phyloP scores from a whole-genome alignment of 2,329 filamentous ascomycete species.

The Teratosphaeria viscida region DNA sequence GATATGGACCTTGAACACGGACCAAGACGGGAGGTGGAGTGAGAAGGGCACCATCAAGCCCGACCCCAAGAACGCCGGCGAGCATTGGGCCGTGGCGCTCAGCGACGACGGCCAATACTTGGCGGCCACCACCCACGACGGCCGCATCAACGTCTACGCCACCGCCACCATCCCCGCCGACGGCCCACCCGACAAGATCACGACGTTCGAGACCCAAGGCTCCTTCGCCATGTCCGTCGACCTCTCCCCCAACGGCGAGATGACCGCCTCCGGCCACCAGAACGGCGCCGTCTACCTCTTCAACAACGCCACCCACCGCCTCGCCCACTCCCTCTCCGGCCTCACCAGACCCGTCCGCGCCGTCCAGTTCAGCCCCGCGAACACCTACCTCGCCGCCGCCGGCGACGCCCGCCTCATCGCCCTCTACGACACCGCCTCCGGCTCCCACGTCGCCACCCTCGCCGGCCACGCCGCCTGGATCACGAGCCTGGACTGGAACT shows the following conservation, averaged over 20 bases:
- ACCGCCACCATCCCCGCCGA: conserved; percentile 24
- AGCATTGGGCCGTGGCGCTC: conserved; percentile 80
- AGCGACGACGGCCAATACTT: conserved; percentile 76
- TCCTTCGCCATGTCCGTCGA: conserved; percentile 87
- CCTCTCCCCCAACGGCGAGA: conserved; percentile 64
- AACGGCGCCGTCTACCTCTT: conserved; percentile 90
- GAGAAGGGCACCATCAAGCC: conserved; percentile 30
- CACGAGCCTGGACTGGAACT: conserved; percentile 82
- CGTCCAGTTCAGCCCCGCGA: conserved; percentile 78
- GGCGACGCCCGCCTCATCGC: conserved; percentile 84
- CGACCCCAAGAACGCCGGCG: conserved; percentile 51
- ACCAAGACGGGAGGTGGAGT: conserved; percentile 41
- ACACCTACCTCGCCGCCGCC: conserved; percentile 74
- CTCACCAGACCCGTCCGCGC: conserved; percentile 77
- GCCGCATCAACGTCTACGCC: conserved; percentile 84
- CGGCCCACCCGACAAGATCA: conserved; percentile 48
- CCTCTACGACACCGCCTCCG: conserved; percentile 83
- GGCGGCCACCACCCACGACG: conserved; percentile 79
- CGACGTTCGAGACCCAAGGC: conserved; percentile 82
- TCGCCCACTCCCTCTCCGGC: conserved; percentile 81
- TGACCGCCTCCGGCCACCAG: conserved; percentile 86
- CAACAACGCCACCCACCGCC: conserved; percentile 77
- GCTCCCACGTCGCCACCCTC: conserved; percentile 83
- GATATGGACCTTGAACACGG: conserved; percentile 55
- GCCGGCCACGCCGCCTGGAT: conserved; percentile 77